Evolutionary conservation across 305 asterid genomes (phyloP), one percentile per base, ranked within the genome.

Genomic region (Fraxinus ornus): DNA sequence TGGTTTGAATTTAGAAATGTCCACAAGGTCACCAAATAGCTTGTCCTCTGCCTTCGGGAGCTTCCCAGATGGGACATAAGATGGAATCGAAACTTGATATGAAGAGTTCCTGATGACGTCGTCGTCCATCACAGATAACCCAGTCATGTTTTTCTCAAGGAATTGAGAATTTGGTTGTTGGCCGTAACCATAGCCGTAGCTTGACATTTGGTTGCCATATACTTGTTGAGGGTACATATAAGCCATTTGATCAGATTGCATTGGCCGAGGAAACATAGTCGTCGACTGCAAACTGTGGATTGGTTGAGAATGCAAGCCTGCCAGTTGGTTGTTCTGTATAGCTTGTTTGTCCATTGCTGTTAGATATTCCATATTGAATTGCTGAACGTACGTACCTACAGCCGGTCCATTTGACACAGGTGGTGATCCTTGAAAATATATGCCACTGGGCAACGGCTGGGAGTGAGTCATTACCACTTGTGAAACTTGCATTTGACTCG

Each of bases 21-120:
- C 99, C 41, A 96, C 98, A 30, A 96, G 97, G 87, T 96, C 99
- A 52, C 98, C 98, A 72, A 96, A 96, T 36, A 96, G 90, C 89
- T 94, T 96, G 90, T 96, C 99, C 81, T 94, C 97, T 6, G 97
- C 93, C 88, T 88, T 96, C 30, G 93, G 76, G 28, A 93, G 93
- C 84, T 86, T 92, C 41, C 86, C 92, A 32, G 97, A 77, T 15
- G 95, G 90, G 84, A 84, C 90, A 47, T 83, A 84, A 12, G 91
- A 88, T 39, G 98, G 83, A 36, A 85, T 74, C 15, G 92, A 76
- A 76, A 81, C 81, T 22, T 86, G 86, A 79, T 86, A 83, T 4
- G 88, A 75, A 3, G 94, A 83, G 79, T 82, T 89, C 66, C 88
- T 86, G 78, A 86, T 68, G 49, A 86, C 90, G n/a, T 89, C 93